A percentile compares a stretch with the other conserved stretches of the same genome.
Conservation (phyloP, 345 rosid species). For the Sisymbrium irio region DNA sequence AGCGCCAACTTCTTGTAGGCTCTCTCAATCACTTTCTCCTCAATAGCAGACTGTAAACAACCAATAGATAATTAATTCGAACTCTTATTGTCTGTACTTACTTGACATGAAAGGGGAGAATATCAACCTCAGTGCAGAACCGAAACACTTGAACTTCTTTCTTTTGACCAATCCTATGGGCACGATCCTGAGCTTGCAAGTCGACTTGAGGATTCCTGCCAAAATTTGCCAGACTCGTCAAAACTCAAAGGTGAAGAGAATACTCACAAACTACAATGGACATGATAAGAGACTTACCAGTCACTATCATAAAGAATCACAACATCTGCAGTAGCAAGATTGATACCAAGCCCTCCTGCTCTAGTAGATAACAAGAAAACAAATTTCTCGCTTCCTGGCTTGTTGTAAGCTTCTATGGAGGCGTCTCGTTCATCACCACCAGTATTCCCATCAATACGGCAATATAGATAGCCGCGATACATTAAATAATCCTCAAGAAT, state of each 20-base stretch:
- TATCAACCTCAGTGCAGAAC: constrained; percentile 89
- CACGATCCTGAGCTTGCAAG: constrained; percentile 99
- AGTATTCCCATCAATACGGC: constrained; percentile 99
- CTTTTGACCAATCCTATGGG: constrained; percentile 98
- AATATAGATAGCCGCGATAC: constrained; percentile 84
- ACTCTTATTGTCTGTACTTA: not conserved
- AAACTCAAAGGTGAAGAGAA: constrained; percentile 13
- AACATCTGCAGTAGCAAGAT: constrained; percentile 99
- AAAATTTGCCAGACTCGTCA: constrained; percentile 30
- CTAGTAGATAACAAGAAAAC: constrained; percentile 95
- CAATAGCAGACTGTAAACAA: constrained; percentile 83
- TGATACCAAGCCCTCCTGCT: constrained; percentile 99
- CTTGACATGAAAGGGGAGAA: constrained; percentile 2
- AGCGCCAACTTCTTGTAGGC: constrained; percentile 98
- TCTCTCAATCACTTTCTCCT: constrained; percentile 98
- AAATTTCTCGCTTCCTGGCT: constrained; percentile 98
- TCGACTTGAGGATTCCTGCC: constrained; percentile 99
- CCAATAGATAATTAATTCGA: constrained; percentile 5
- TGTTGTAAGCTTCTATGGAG: constrained; percentile 88
- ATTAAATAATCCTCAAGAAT: constrained; percentile 97
- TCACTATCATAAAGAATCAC: constrained; percentile 99
- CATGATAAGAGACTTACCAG: constrained; percentile 52
- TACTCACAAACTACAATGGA: not conserved
- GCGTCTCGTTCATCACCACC: constrained; percentile 99
- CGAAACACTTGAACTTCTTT: constrained; percentile 99